A percentile compares a stretch with the other conserved stretches of the same genome.
These are phyloP conservation scores for Sporisorium graminicola DNA, from an alignment of 1,284 basidiomycete genomes.

Conservation along the genomic window DNA sequence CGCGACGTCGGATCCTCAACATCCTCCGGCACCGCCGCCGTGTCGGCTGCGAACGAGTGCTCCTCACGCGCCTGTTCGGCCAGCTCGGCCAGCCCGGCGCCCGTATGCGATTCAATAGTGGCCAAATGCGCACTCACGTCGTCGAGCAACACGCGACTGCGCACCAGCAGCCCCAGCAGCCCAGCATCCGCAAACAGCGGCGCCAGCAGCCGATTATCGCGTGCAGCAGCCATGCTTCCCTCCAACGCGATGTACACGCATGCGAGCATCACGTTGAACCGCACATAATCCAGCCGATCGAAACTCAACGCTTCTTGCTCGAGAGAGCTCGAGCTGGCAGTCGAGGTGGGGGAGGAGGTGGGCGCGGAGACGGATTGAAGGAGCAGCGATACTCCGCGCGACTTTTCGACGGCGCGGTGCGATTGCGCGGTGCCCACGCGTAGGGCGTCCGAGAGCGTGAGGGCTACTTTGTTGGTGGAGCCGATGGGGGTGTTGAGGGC, in stretches of 20 bases:
- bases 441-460: conserved; percentile 33
- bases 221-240: neutral
- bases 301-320: conserved; percentile 14
- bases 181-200: conserved; percentile 14
- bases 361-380: conserved; percentile 24
- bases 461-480: neutral
- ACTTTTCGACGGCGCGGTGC: conserved; percentile 50
- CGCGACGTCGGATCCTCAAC: conserved; percentile 1
- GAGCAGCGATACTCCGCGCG: conserved; percentile 43
- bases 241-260: conserved; percentile 39
- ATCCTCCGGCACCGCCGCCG: neutral
- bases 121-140: conserved; percentile 42
- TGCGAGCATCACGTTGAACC: conserved; percentile 53
- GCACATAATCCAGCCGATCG: conserved; percentile 47
- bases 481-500: neutral
- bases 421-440: conserved; percentile 31
- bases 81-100: conserved; percentile 24
- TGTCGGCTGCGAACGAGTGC: neutral
- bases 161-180: conserved; percentile 23
- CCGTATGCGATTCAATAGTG: conserved; percentile 18
- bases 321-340: neutral
- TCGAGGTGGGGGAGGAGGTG: neutral
- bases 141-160: conserved; percentile 9
- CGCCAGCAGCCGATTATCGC: neutral
- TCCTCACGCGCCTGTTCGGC: conserved; percentile 19